Conservation (phyloP, 2,329 filamentous ascomycete genomes). For the Mariannaea sp. region DNA sequence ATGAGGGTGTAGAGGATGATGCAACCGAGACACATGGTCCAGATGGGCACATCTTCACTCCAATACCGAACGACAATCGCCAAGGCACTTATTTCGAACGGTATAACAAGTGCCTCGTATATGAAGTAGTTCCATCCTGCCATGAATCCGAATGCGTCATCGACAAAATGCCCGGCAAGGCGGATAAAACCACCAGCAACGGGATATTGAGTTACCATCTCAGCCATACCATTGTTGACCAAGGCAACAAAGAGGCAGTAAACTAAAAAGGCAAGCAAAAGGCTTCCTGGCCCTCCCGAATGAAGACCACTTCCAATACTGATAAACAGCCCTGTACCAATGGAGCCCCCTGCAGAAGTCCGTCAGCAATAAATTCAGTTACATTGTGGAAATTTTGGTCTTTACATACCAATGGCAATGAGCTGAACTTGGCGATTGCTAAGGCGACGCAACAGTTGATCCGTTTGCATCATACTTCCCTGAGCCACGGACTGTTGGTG, state of each 20-base stretch:
- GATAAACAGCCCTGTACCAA: conserved; percentile 44
- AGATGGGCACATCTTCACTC: conserved; percentile 31
- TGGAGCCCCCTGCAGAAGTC: conserved; percentile 57
- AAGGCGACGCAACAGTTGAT: no score
- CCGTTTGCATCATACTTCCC: no score
- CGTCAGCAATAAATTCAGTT: no score
- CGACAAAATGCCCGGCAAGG: conserved; percentile 53
- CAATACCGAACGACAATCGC: conserved; percentile 44
- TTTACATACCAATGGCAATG: neutral
- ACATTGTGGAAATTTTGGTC: no score
- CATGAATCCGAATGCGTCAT: conserved; percentile 53
- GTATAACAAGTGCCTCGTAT: conserved; percentile 54
- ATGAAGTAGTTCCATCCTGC: conserved; percentile 56
- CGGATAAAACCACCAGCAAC: conserved; percentile 53
- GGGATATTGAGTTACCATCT: conserved; percentile 52
- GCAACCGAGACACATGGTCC: conserved; percentile 19
- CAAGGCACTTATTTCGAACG: conserved; percentile 53
- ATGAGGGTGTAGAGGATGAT: conserved; percentile 12
- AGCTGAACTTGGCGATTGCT: no score
- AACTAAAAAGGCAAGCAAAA: conserved; percentile 49
- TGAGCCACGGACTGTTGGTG: no score
- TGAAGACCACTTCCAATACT: conserved; percentile 48
- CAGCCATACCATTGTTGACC: conserved; percentile 53
- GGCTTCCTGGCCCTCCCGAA: conserved; percentile 41
- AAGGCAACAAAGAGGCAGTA: conserved; percentile 47